A percentile compares a stretch with the other conserved stretches of the same genome.
These are phyloP conservation scores for Phytophthora nicotianae DNA, from an alignment of 352 stramenopile genomes.

Conservation along the genomic window DNA sequence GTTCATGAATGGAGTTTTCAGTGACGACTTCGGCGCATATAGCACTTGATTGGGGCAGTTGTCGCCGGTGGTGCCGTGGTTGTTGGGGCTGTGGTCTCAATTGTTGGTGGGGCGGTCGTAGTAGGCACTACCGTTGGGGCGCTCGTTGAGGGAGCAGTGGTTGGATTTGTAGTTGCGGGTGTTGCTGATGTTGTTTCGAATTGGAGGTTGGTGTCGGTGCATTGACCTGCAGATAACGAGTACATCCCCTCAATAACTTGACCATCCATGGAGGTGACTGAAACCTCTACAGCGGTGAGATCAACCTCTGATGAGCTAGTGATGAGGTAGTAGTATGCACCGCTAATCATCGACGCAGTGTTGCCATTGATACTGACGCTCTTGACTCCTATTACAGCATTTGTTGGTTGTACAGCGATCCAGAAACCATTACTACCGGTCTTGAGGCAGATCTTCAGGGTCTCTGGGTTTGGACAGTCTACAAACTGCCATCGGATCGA, in stretches of 20 bases:
- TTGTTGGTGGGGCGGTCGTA: constrained; percentile 1
- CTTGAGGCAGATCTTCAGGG: constrained; percentile 47
- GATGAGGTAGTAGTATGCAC: constrained; percentile 48
- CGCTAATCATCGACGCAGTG: constrained; percentile 28
- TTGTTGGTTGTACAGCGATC: constrained; percentile 48
- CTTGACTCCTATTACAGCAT: constrained; percentile 39
- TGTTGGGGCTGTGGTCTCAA: background rate
- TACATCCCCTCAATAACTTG: constrained; percentile 39
- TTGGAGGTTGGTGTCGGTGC: constrained; percentile 37
- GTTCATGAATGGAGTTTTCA: constrained; percentile 1
- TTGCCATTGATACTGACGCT: constrained; percentile 42
- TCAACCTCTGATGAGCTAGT: constrained; percentile 23
- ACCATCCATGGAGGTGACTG: constrained; percentile 35
- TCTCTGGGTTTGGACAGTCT: constrained; percentile 39
- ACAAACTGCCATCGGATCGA: constrained; percentile 47
- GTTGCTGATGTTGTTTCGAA: constrained; percentile 20
- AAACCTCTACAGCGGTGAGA: constrained; percentile 28
- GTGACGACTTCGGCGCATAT: constrained; percentile 11
- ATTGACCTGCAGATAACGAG: constrained; percentile 32
- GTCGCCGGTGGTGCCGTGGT: background rate
- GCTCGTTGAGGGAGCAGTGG: background rate
- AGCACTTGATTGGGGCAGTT: constrained; percentile 10
- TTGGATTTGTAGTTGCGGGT: background rate
- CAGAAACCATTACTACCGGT: constrained; percentile 43
- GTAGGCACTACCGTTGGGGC: background rate